These are phyloP conservation scores for Suillus cothurnatus DNA, from an alignment of 768 basidiomycete species.

Conservation along the genomic window DNA sequence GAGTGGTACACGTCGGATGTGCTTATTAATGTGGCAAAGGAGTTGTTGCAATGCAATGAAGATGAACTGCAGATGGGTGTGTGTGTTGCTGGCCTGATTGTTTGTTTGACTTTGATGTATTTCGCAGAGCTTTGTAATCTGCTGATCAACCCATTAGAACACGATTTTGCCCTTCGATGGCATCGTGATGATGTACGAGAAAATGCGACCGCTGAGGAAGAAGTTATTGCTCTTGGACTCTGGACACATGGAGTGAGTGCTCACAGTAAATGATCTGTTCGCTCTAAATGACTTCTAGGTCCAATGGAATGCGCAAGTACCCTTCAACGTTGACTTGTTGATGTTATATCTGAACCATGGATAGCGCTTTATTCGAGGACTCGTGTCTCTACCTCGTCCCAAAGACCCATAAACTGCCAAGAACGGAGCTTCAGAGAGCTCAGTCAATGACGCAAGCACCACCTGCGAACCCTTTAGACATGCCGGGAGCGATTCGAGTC, in stretches of 20 bases:
- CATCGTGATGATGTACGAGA: constrained; percentile 76
- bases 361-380: constrained; percentile 68
- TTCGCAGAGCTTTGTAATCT: constrained; percentile 71
- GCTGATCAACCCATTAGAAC: constrained; percentile 65
- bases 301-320: constrained; percentile 79
- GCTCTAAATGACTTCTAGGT: constrained; percentile 41
- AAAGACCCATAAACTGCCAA: constrained; percentile 57
- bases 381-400: constrained; percentile 74
- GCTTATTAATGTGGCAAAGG: constrained; percentile 44
- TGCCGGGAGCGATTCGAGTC: constrained; percentile 68
- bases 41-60: constrained; percentile 57
- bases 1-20: constrained; percentile 66
- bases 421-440: constrained; percentile 59
- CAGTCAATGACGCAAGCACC: constrained; percentile 54
- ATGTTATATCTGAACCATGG: not conserved
- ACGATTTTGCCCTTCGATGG: constrained; percentile 76
- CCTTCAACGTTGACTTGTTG: not conserved
- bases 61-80: constrained; percentile 76
- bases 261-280: not conserved
- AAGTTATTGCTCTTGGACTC: constrained; percentile 52
- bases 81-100: constrained; percentile 32
- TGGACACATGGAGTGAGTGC: constrained; percentile 69
- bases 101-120: not conserved
- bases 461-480: constrained; percentile 59
- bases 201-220: constrained; percentile 60